Base-by-base conservation (phyloP, 1,284 basidiomycete genomes). In the Rhodotorula sp. region DNA sequence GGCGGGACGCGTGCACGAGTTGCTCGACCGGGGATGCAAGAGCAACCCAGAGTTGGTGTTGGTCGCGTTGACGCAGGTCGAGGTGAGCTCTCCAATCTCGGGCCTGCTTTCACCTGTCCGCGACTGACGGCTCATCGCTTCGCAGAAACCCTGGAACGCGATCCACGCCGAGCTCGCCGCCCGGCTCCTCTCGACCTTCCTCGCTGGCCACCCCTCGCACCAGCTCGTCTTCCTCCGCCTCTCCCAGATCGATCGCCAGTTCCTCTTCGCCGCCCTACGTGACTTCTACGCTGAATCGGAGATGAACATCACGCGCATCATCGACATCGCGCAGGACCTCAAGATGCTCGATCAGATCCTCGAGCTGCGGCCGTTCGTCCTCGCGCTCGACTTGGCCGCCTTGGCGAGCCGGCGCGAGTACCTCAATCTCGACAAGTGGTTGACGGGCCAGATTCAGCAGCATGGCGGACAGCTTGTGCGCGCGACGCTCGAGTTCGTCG, bases 211-310 rank as follows among this genome's bases (percentile, higher is more conserved):
- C 78, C 92, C 93, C 11, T 94, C 94, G 74, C 91, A 95, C 76
- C 91, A 95, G 75, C 86, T 99, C 30, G 94, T 98, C 67, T 98
- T 99, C 83, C 92, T 95, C 87, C 86, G 92, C 67, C 87, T 99
- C 69, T 95, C 91, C 89, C 90, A 94, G 77, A 90, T 91, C 59
- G 88, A 94, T 76, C 90, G 89, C 1, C 83, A 87, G 0, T 91
- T 94, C 78, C 85, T 98, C 59, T 88, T 92, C 13, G 87, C 89
- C 65, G 90, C 92, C 4, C 89, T 99, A 80, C 86, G 89, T 59
- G 91, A 92, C 76, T 94, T 94, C 78, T 98, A 98, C 80, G 86
- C 88, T 61, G 93, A 95, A 78, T 93, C 89, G 76, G 91, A 92
- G 66, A 85, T 93, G 76, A 97, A 98, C 78, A 90, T 99, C 67